Percentiles rank a stretch among this genome's conserved stretches.
Conservation (phyloP, 2,329 filamentous ascomycete species). For the Colletotrichum limetticola region DNA sequence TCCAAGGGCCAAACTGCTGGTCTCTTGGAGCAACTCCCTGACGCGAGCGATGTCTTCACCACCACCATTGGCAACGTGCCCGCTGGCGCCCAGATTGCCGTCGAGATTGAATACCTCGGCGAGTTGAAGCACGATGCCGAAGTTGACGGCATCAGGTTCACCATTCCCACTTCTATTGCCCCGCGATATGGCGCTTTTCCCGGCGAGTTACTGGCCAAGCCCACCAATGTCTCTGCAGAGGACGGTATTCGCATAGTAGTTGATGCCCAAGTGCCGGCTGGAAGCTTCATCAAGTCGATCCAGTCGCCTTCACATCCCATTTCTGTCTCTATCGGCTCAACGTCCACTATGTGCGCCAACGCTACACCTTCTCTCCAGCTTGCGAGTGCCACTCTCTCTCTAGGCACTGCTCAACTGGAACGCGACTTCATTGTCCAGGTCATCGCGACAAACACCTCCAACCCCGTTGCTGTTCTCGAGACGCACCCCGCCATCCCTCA, state of each 20-base stretch:
- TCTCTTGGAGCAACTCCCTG: constrained; percentile 70
- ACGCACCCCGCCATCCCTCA: constrained; percentile 69
- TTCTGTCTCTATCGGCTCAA: constrained; percentile 70
- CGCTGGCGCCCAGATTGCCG: constrained; percentile 62
- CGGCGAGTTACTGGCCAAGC: constrained; percentile 42
- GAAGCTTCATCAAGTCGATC: constrained; percentile 68
- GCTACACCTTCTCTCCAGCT: constrained; percentile 64
- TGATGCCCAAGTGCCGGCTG: constrained; percentile 58
- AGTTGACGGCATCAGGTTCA: constrained; percentile 74
- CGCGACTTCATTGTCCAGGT: constrained; percentile 76
- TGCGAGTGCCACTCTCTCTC: constrained; percentile 70
- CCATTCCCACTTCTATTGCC: constrained; percentile 73
- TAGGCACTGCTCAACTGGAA: constrained; percentile 63
- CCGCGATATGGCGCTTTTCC: constrained; percentile 71
- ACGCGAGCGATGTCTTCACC: constrained; percentile 73
- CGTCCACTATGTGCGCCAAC: constrained; percentile 53
- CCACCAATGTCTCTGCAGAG: constrained; percentile 17
- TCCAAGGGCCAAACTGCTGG: constrained; percentile 70
- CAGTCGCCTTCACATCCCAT: constrained; percentile 77
- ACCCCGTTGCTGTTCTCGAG: constrained; percentile 74
- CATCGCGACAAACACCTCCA: constrained; percentile 66
- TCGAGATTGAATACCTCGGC: constrained; percentile 74
- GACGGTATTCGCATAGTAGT: constrained; percentile 42
- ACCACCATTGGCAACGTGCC: constrained; percentile 77
- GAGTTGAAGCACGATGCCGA: constrained; percentile 79